Percentiles rank a stretch among this genome's conserved stretches.
These are phyloP conservation scores for Rhexocercosporidium sp. DNA, from an alignment of 2,329 filamentous ascomycete genomes.

Conservation along the genomic window DNA sequence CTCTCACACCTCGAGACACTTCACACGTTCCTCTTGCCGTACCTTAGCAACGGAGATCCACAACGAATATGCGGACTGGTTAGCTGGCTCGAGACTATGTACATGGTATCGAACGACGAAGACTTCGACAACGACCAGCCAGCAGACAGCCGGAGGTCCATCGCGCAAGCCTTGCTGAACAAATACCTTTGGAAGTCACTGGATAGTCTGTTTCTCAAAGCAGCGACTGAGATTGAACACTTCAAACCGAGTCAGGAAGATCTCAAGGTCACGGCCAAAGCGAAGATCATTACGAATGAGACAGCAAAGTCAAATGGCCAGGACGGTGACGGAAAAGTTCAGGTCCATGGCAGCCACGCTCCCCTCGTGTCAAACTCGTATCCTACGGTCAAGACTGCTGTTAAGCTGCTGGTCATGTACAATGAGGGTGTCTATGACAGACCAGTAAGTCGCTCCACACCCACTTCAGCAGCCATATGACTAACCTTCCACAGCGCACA, in stretches of 20 bases:
- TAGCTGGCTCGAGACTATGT: slow-evolving; percentile 41
- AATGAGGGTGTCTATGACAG: slow-evolving; percentile 48
- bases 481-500: slow-evolving; percentile 28
- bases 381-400: slow-evolving; percentile 61
- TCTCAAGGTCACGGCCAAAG: slow-evolving; percentile 32
- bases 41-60: slow-evolving; percentile 38
- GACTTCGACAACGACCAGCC: slow-evolving; percentile 34
- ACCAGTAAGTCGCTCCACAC: slow-evolving; percentile 34
- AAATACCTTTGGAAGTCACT: slow-evolving; percentile 41
- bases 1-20: slow-evolving; percentile 39
- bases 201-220: slow-evolving; percentile 40
- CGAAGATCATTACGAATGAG: slow-evolving; percentile 51
- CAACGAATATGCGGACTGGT: slow-evolving; percentile 37
- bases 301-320: slow-evolving; percentile 16
- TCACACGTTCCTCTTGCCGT: slow-evolving; percentile 35
- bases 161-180: slow-evolving; percentile 37
- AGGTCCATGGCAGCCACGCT: slow-evolving; percentile 58
- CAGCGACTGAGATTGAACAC: slow-evolving; percentile 39
- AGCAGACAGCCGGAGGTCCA: slow-evolving; percentile 31
- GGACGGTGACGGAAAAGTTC: slow-evolving; percentile 17
- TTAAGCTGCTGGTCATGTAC: slow-evolving; percentile 65
- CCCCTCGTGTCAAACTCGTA: slow-evolving; percentile 64
- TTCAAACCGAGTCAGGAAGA: slow-evolving; percentile 40
- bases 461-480: not conserved
- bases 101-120: slow-evolving; percentile 34